Percentiles rank a stretch among this genome's conserved stretches.
Conservation (phyloP, 139 green algal species). For the Monoraphidium neglectum region DNA sequence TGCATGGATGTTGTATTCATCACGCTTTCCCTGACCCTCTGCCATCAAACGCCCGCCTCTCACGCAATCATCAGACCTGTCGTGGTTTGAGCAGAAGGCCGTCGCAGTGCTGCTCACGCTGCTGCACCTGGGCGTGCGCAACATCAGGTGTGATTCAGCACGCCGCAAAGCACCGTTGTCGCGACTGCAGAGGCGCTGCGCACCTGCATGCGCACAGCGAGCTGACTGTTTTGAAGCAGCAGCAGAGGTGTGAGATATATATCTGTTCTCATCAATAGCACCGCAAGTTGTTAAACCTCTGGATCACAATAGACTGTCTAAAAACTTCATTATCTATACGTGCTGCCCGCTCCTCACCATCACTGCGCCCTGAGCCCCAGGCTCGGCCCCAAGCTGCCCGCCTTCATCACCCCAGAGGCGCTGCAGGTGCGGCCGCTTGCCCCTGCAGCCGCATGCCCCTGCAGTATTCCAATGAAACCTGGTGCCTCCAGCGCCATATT, state of each 20-base stretch:
- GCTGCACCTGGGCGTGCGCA: conserved; percentile 72
- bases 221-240: neutral
- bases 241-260: neutral
- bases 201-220: neutral
- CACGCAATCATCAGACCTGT: conserved; percentile 41
- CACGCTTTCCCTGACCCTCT: too few relatives aligned
- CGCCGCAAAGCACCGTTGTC: neutral
- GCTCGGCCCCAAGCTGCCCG: conserved; percentile 68
- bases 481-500: too few relatives aligned
- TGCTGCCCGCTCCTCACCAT: neutral
- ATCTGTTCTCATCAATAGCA: neutral
- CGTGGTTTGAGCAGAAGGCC: conserved; percentile 84
- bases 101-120: conserved; percentile 77
- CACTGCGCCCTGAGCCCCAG: too few relatives aligned
- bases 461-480: too few relatives aligned
- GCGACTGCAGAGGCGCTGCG: neutral
- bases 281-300: neutral
- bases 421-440: conserved; percentile 28
- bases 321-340: neutral
- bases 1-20: too few relatives aligned
- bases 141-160: conserved; percentile 52
- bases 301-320: neutral
- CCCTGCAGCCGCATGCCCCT: too few relatives aligned
- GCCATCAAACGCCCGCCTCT: too few relatives aligned
- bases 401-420: conserved; percentile 75